Base-by-base conservation (phyloP, 2,329 filamentous ascomycete species). In the Colletotrichum sp. region DNA sequence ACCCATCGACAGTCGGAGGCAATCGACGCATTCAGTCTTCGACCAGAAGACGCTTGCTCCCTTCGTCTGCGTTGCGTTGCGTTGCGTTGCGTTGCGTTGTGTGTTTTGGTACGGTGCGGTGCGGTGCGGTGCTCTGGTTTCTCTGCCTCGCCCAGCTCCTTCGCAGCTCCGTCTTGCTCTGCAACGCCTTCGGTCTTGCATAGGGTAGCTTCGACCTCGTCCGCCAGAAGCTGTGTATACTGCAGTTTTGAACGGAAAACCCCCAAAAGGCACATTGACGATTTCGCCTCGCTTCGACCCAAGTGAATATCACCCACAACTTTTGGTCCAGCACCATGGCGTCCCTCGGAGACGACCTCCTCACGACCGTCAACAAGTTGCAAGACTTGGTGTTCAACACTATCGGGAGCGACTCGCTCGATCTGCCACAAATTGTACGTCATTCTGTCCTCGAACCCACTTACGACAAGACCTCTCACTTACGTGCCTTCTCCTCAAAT, bases 331-430 rank as follows among this genome's bases (percentile, higher is more conserved):
- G 81, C 82, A 82, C 77, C 84, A 99, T 98, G 97, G 94, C 97
- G 84, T 93, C 96, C 82, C 93, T 99, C 81, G 96, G 97, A 83
- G 97, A 99, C 86, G 96, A 99, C 87, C 89, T 99, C 86, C 92
- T 99, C 84, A 92, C 92, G 80, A 97, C 96, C 78, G 97, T 99
- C 88, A 99, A 99, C 90, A 98, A 98, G 90, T 90, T 99, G 82
- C 97, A 99, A 87, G 97, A 98, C 86, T 88, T 99, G 83, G 97
- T 99, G 82, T 99, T 99, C 90, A 99, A 99, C 88, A 99, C 97
- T 80, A 99, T 99, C 85, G 97, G 97, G 86, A 98, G 96, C 89
- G 97, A 99, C 86, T 98, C 96, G 69, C 91, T 99, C 76, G 97
- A 99, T 86, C 89, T 99, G 73, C 97, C 97, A 74, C 97, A 99